These are phyloP conservation scores for Penicillium atrosanguineum DNA, from an alignment of 495 filamentous ascomycete species.

Conservation along the genomic window DNA sequence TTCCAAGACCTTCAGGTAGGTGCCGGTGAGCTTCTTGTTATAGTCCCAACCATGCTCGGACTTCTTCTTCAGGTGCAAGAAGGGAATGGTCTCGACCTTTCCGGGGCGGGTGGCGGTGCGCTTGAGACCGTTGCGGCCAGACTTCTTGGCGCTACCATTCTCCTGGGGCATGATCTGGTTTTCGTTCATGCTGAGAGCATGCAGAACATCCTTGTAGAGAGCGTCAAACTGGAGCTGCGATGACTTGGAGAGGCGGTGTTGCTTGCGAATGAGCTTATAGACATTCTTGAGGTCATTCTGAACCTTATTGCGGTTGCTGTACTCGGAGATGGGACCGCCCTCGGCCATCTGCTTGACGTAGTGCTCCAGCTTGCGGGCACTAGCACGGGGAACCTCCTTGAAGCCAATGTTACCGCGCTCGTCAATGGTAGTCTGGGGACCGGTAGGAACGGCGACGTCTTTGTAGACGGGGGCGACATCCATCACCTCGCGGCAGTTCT, in stretches of 20 bases:
- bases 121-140: constrained; percentile 54
- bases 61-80: constrained; percentile 96
- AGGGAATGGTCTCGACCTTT: constrained; percentile 96
- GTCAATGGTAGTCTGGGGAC: constrained; percentile 85
- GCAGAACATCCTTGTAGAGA: constrained; percentile 88
- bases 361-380: constrained; percentile 94
- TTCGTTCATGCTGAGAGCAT: constrained; percentile 94
- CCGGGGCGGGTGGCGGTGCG: constrained; percentile 65
- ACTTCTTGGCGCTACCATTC: constrained; percentile 65
- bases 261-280: constrained; percentile 95
- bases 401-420: constrained; percentile 86
- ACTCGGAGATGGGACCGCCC: constrained; percentile 96
- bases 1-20: constrained; percentile 89
- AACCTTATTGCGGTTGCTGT: constrained; percentile 96
- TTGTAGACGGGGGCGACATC: constrained; percentile 83
- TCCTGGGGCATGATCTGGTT: constrained; percentile 91
- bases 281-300: constrained; percentile 91
- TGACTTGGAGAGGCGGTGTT: constrained; percentile 92
- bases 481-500: constrained; percentile 94
- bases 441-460: constrained; percentile 90
- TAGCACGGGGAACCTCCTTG: constrained; percentile 80
- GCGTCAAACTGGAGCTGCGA: constrained; percentile 93
- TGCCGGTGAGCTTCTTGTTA: constrained; percentile 92
- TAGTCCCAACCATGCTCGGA: constrained; percentile 96
- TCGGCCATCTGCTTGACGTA: constrained; percentile 99